A percentile compares a stretch with the other conserved stretches of the same genome.
phyloP scores from a whole-genome alignment of 2,329 filamentous ascomycete genomes.

The Aspergillus vadensis region DNA sequence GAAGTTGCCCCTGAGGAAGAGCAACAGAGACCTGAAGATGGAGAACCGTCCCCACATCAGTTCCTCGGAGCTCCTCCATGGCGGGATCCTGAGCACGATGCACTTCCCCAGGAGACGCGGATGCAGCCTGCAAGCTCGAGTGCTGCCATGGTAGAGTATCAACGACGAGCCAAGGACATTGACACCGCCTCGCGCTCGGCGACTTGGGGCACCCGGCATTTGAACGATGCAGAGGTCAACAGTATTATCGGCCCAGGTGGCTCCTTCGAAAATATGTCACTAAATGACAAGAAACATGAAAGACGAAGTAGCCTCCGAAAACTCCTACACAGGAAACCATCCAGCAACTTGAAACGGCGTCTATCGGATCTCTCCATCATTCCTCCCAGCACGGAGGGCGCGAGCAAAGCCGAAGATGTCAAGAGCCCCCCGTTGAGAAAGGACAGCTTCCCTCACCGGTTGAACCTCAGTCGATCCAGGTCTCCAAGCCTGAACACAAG shows the following conservation, averaged over 20 bases:
- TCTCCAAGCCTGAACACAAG: slow-evolving; percentile 45
- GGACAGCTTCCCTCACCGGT: slow-evolving; percentile 37
- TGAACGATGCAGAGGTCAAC: slow-evolving; percentile 55
- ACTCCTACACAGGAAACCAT: slow-evolving; percentile 45
- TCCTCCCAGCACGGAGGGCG: slow-evolving; percentile 31
- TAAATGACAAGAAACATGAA: slow-evolving; percentile 43
- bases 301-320: slow-evolving; percentile 51
- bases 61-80: slow-evolving; percentile 50
- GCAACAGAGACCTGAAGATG: slow-evolving; percentile 27
- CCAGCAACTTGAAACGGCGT: slow-evolving; percentile 50
- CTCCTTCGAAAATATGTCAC: slow-evolving; percentile 46
- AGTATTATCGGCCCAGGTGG: slow-evolving; percentile 47
- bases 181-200: slow-evolving; percentile 58
- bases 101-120: slow-evolving; percentile 31
- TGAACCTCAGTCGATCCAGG: slow-evolving; percentile 42
- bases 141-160: slow-evolving; percentile 57
- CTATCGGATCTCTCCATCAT: slow-evolving; percentile 33
- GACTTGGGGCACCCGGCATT: slow-evolving; percentile 55
- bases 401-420: slow-evolving; percentile 20
- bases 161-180: slow-evolving; percentile 52
- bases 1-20: slow-evolving; percentile 28
- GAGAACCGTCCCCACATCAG: slow-evolving; percentile 38
- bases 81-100: slow-evolving; percentile 47
- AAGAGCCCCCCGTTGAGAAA: slow-evolving; percentile 30
- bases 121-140: slow-evolving; percentile 56